These are phyloP conservation scores for Mortierella sp. DNA, from an alignment of 371 early-diverging fungal genomes.

Conservation along the genomic window DNA sequence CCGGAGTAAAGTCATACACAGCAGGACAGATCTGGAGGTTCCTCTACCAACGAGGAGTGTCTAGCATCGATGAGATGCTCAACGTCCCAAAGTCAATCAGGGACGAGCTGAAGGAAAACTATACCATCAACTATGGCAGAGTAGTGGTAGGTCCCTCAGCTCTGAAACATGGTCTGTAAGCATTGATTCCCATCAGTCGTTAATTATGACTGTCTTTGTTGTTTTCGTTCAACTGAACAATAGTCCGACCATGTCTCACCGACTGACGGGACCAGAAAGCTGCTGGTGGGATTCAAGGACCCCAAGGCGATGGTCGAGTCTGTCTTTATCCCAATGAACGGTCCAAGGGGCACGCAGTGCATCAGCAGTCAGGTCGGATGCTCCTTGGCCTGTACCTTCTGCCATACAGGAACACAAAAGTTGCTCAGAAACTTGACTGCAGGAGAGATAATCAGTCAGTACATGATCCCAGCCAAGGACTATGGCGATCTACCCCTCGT, in stretches of 20 bases:
- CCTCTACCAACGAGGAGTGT: conserved; percentile 71
- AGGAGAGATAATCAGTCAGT: conserved; percentile 91
- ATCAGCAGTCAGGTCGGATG: conserved; percentile 94
- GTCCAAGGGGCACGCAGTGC: conserved; percentile 84
- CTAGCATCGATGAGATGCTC: conserved; percentile 74
- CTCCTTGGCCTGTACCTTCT: conserved; percentile 88
- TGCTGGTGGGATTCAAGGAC: conserved; percentile 68
- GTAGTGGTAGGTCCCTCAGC: conserved; percentile 63
- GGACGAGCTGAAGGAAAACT: conserved; percentile 62
- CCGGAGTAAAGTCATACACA: conserved; percentile 63
- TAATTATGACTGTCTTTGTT: no score
- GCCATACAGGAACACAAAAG: conserved; percentile 94
- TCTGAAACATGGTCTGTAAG: neutral
- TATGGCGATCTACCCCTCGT: conserved; percentile 68
- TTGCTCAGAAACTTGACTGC: conserved; percentile 82
- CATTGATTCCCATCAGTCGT: neutral
- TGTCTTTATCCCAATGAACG: conserved; percentile 78
- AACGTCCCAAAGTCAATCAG: conserved; percentile 70
- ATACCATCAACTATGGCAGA: conserved; percentile 72
- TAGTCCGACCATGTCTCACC: conserved; percentile 58
- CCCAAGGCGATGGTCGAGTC: conserved; percentile 74
- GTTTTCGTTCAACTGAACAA: neutral
- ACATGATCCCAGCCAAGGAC: conserved; percentile 78
- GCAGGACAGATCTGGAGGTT: conserved; percentile 75
- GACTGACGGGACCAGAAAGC: conserved; percentile 71